Conservation (phyloP, 768 basidiomycete species). For the Myochromella boudieri region DNA sequence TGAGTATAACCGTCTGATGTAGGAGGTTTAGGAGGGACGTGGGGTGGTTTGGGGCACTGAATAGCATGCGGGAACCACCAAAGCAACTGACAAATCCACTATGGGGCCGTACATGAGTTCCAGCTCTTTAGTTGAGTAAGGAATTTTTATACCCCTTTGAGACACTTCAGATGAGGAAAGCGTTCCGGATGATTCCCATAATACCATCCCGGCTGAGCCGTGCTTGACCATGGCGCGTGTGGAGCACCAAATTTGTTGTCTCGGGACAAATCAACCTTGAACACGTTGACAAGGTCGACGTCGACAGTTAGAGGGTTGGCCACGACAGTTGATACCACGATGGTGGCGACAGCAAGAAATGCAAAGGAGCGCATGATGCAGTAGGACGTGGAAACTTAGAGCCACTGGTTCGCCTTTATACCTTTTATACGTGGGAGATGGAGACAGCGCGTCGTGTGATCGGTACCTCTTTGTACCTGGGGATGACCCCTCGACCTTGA, state of each 20-base stretch:
- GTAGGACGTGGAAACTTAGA: not conserved
- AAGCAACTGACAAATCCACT: conserved; percentile 24
- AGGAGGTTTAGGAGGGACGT: conserved; percentile 17
- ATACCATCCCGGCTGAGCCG: conserved; percentile 36
- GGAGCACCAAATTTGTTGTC: conserved; percentile 33
- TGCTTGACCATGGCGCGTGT: conserved; percentile 29
- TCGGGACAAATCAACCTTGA: conserved; percentile 11
- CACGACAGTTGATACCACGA: not conserved
- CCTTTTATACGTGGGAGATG: not conserved
- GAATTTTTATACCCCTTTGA: conserved; percentile 17
- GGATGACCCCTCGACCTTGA: not conserved
- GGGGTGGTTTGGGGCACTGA: conserved; percentile 25
- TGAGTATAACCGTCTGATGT: conserved; percentile 33
- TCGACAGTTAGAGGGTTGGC: conserved; percentile 6
- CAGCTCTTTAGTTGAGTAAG: not conserved
- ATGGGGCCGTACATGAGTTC: not conserved
- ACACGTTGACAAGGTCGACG: conserved; percentile 4
- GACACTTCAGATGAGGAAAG: conserved; percentile 22
- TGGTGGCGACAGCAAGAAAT: not conserved
- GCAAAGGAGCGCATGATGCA: not conserved
- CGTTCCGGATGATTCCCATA: conserved; percentile 27
- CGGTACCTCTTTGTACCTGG: conserved; percentile 3
- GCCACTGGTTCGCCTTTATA: not conserved
- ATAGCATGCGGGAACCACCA: conserved; percentile 21
- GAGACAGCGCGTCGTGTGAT: conserved; percentile 3